A percentile compares a stretch with the other conserved stretches of the same genome.
These are phyloP conservation scores for Fusarium robinianum DNA, from an alignment of 2,329 filamentous ascomycete genomes.

Conservation along the genomic window DNA sequence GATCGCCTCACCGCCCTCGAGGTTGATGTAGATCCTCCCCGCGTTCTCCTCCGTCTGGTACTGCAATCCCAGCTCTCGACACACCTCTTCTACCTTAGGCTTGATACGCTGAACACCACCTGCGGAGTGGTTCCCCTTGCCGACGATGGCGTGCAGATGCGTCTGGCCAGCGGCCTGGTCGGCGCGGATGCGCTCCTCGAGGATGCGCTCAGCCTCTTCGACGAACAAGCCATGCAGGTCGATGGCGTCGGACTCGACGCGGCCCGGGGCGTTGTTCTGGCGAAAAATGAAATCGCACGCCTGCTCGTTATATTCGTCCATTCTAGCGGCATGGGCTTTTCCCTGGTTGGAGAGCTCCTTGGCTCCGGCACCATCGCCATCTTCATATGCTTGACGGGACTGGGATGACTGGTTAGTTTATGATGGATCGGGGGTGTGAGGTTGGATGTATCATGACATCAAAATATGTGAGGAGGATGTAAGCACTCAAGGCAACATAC, in stretches of 20 bases:
- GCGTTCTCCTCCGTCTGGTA: slow-evolving; percentile 88
- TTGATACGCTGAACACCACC: slow-evolving; percentile 92
- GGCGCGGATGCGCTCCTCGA: slow-evolving; percentile 82
- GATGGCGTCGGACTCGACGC: slow-evolving; percentile 79
- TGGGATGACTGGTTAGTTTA: slow-evolving; percentile 35
- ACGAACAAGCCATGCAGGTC: slow-evolving; percentile 95
- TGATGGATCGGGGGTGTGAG: neutral
- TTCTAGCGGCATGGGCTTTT: slow-evolving; percentile 80
- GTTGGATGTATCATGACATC: neutral
- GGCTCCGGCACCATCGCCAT: slow-evolving; percentile 80
- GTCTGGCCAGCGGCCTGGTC: slow-evolving; percentile 74
- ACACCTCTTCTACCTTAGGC: slow-evolving; percentile 88
- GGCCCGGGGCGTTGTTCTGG: slow-evolving; percentile 82
- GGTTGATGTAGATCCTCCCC: slow-evolving; percentile 85
- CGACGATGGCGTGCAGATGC: slow-evolving; percentile 93
- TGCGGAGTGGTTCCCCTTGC: slow-evolving; percentile 86
- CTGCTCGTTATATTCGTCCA: slow-evolving; percentile 88
- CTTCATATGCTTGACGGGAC: slow-evolving; percentile 80
- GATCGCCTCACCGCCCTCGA: slow-evolving; percentile 71
- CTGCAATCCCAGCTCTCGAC: slow-evolving; percentile 78
- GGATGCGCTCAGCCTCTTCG: slow-evolving; percentile 89
- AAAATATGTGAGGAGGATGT: neutral
- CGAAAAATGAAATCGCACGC: slow-evolving; percentile 94
- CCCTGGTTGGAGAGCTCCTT: slow-evolving; percentile 84
- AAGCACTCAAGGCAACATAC: slow-evolving; percentile 49